Base-by-base conservation (phyloP, 2,329 filamentous ascomycete species). In the Ascochyta koolunga region DNA sequence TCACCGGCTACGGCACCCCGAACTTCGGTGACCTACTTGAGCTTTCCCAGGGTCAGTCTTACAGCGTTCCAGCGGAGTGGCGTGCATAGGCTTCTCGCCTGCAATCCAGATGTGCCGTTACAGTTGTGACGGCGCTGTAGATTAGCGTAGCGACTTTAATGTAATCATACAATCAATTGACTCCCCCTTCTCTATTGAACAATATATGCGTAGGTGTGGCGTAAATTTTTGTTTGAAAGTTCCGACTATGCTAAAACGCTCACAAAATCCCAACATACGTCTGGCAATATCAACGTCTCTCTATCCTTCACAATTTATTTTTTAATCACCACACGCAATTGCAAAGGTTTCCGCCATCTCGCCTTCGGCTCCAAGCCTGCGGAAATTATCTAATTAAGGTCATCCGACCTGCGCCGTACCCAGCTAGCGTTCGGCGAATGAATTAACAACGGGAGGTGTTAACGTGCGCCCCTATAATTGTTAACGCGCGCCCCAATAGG, bases 1-100 rank as follows among this genome's bases (percentile, higher is more conserved):
- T 77, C 5, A 82, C 79, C 13, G 79, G 79, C 0, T 66, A 72
- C 29, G 73, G 73, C 5, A 76, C 73, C 24, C 73, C 73, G 0
- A 66, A 74, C 40, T 74, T 76, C 47, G 62, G 62, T 40, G 65
- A 70, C 58, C 58, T 76, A 40, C 59, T 74, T 25, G 57, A 66
- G 52, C 54, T 74, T 16, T 56, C 57, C n/a, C 50, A 60, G 19
- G 50, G 49, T 13, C 56, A 61, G 22, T 54, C 56, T 4, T 62
- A 69, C 39, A 55, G 48, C 24, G 45, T 45, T 16, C 51, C 51
- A 5, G 10, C 32, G 48, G 27, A 33, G 29, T 33, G 2, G 7
- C 31, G 31, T 4, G 37, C 21, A 10, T 33, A 21, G 13, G n/a
- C 16, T 29, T 21, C 13, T 8, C 33, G 9, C 10, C 4, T 5